phyloP scores from a whole-genome alignment of 805 yeast genomes.

The Nakazawaea holstii region DNA sequence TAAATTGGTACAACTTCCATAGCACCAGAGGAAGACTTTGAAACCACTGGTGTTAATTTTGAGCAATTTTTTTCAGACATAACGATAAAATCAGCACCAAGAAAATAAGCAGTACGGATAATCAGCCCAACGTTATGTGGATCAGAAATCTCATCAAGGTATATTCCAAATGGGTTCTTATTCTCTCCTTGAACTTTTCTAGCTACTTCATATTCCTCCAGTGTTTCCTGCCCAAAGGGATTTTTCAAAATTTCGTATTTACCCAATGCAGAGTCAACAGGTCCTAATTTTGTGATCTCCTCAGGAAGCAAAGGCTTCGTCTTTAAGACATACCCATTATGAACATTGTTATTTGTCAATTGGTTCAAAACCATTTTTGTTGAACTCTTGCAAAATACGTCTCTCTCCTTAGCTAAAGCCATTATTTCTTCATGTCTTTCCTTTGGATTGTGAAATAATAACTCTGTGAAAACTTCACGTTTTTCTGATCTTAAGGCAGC shows the following conservation, averaged over 20 bases:
- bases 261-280: slow-evolving; percentile 12
- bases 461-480: slow-evolving; percentile 45
- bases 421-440: slow-evolving; percentile 35
- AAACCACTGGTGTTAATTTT: slow-evolving; percentile 68
- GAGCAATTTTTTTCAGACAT: slow-evolving; percentile 69
- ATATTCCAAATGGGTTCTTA: slow-evolving; percentile 62
- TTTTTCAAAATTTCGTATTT: slow-evolving; percentile 16
- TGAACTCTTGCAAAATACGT: slow-evolving; percentile 31
- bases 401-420: slow-evolving; percentile 37
- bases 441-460: slow-evolving; percentile 40
- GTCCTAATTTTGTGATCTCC: slow-evolving; percentile 21
- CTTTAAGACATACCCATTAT: slow-evolving; percentile 74
- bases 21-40: slow-evolving; percentile 83
- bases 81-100: slow-evolving; percentile 78
- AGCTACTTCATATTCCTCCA: slow-evolving; percentile 10
- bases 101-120: slow-evolving; percentile 68
- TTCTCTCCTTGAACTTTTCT: slow-evolving; percentile 14
- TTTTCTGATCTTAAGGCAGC: slow-evolving; percentile 60
- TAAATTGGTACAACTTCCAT: slow-evolving; percentile 66
- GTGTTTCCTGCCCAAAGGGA: slow-evolving; percentile 20
- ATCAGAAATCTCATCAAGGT: slow-evolving; percentile 74
- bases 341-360: slow-evolving; percentile 64
- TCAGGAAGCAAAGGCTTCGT: slow-evolving; percentile 45
- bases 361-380: slow-evolving; percentile 51
- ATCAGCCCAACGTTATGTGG: slow-evolving; percentile 88